phyloP scores from a whole-genome alignment of 352 stramenopile genomes.

The Halophytophthora batemanensis region DNA sequence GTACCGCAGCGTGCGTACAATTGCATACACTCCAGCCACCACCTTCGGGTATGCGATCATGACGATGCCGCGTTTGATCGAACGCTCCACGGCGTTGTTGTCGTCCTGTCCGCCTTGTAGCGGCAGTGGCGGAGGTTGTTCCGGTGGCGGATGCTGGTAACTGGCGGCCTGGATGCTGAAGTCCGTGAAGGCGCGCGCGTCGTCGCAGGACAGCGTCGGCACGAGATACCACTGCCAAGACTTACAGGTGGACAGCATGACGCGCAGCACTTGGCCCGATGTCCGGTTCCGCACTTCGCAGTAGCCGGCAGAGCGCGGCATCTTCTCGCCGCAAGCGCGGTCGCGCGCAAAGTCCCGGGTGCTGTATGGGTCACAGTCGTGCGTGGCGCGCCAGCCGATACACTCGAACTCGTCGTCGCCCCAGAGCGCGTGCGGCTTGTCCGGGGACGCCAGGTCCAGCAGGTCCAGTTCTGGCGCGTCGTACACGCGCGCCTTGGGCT shows the following conservation, averaged over 20 bases:
- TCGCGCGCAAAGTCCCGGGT: slow-evolving; percentile 40
- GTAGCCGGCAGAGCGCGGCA: slow-evolving; percentile 53
- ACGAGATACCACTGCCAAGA: slow-evolving; percentile 62
- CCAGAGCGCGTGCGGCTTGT: no score
- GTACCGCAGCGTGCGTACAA: slow-evolving; percentile 49
- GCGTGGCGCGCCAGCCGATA: slow-evolving; percentile 21
- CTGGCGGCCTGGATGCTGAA: slow-evolving; percentile 52
- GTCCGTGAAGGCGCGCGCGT: slow-evolving; percentile 61
- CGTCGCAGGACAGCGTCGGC: slow-evolving; percentile 49
- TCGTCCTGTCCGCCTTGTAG: slow-evolving; percentile 1
- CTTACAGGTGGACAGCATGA: slow-evolving; percentile 77
- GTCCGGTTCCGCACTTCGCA: slow-evolving; percentile 70
- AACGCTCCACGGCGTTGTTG: slow-evolving; percentile 2
- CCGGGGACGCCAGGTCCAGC: slow-evolving; percentile 35
- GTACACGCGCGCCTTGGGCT: slow-evolving; percentile 32
- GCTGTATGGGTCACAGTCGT: slow-evolving; percentile 39
- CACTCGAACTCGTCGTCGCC: no score
- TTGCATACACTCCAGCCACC: slow-evolving; percentile 65
- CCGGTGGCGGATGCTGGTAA: slow-evolving; percentile 35
- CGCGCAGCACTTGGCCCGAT: slow-evolving; percentile 43
- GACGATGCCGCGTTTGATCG: slow-evolving; percentile 43
- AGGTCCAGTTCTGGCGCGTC: slow-evolving; percentile 39
- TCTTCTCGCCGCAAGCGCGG: slow-evolving; percentile 36
- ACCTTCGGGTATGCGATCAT: slow-evolving; percentile 75
- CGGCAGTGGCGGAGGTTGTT: slow-evolving; percentile 13